Evolutionary conservation across 805 yeast genomes (phyloP), one percentile per base, ranked within the genome.

Genomic region (Saccharomycopsis olivae): DNA sequence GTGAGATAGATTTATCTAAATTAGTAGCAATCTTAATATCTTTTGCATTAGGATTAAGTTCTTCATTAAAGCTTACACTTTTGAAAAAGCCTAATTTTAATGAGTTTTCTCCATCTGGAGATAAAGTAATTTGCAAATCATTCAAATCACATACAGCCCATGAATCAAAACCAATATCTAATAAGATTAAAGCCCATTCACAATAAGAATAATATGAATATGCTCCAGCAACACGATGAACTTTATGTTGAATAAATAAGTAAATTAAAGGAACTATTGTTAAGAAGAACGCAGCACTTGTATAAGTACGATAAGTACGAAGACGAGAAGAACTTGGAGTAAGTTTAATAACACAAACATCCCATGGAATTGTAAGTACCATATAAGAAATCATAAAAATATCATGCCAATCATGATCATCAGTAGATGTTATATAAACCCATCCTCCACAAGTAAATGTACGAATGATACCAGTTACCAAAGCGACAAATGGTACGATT

Each of bases 391-490:
- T 86, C 98, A 92, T 92, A 57, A 89, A 89, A 32, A 92, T 75
- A 55, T 92, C 97, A 57, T 92, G 98, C 64, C 80, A 77, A 59
- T 89, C 95, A 52, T 89, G 97, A 57, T 92, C 96, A 58, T 92
- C 98, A 1, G 96, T 86, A 5, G 95, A 83, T 1, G 98, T 92
- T 47, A 92, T 82, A 56, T 92, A 92, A 5, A 94, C 95, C 96
- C 97, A 92, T 10, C 97, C 97, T 54, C 98, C 98, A 55, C 97
- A 92, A 2, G 95, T 80, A 41, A 92, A 71, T 0, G 98, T 92
- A 59, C 98, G 75, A n/a, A 83, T 39, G 2, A 83, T 44, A n/a
- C 98, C 98, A 3, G 74, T 54, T 2, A 71, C 35, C n/a, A 77
- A 45, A 31, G 69, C 69, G 46, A 66, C 47, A 48, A 59, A 54